A percentile compares a stretch with the other conserved stretches of the same genome.
Evolutionary conservation across 352 stramenopile genomes (phyloP).

Genomic region (Phytophthora idaei): DNA sequence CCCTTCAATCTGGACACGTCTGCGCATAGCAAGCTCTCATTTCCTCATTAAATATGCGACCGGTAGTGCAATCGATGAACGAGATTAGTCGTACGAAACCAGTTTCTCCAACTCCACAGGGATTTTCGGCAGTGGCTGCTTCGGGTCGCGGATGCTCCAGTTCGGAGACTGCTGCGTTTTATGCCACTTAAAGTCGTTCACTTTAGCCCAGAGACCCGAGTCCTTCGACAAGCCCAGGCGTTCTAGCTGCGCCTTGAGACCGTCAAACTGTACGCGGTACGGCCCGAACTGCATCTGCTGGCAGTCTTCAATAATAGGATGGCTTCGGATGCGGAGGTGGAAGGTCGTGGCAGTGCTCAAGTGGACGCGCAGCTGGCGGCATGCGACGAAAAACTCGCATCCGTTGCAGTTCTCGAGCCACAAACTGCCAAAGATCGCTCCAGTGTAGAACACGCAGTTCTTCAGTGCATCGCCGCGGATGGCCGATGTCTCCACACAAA

Average conservation of each 20-base stretch:
- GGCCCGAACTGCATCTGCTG: conserved; percentile 80
- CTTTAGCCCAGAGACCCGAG: conserved; percentile 80
- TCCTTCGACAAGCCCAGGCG: conserved; percentile 55
- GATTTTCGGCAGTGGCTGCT: conserved; percentile 46
- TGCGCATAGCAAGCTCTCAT: background rate
- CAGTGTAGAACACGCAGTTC: conserved; percentile 76
- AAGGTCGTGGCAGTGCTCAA: conserved; percentile 71
- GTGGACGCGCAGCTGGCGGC: conserved; percentile 88
- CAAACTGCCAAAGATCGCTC: conserved; percentile 82
- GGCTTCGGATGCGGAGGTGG: conserved; percentile 80
- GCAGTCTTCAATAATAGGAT: conserved; percentile 93
- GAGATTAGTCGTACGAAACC: conserved; percentile 42
- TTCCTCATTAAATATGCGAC: conserved; percentile 29
- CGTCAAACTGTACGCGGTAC: conserved; percentile 71
- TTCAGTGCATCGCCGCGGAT: conserved; percentile 73
- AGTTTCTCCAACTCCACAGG: conserved; percentile 38
- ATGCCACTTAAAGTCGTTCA: conserved; percentile 94
- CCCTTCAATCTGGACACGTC: conserved; percentile 8
- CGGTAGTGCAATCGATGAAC: background rate
- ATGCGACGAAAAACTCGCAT: conserved; percentile 85
- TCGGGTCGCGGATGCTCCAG: conserved; percentile 73
- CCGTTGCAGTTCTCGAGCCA: conserved; percentile 83
- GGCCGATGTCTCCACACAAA: conserved; percentile 73
- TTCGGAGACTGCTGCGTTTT: conserved; percentile 86
- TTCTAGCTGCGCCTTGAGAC: conserved; percentile 66